phyloP scores from a whole-genome alignment of 345 rosid species.

The thale cress (Arabidopsis thaliana) region TAIR10.1 NC_003071.7:2271501-2272000 shows the following conservation, averaged over 20 bases:
- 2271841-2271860: conserved; percentile 49
- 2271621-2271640: conserved; percentile 53
- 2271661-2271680: conserved; percentile 80
- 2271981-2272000: conserved; percentile 81
- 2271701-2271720: conserved; percentile 63
- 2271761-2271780: conserved; percentile 70
- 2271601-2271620: conserved; percentile 68
- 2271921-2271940: conserved; percentile 81
- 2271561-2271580: conserved; percentile 88
- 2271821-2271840: conserved; percentile 57
- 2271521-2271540: conserved; percentile 84
- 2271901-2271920: conserved; percentile 72
- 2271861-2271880: conserved; percentile 64
- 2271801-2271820: conserved; percentile 92
- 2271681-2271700: conserved; percentile 79
- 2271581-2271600: conserved; percentile 83
- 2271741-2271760: conserved; percentile 70
- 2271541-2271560: conserved; percentile 66
- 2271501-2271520: conserved; percentile 85
- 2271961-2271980: conserved; percentile 56
- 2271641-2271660: conserved; percentile 68
- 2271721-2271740: conserved; percentile 78
- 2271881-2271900: conserved; percentile 81
- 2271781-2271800: conserved; percentile 84
- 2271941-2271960: conserved; percentile 48